Evolutionary conservation across 768 basidiomycete genomes (phyloP), one percentile per base, ranked within the genome.

Genomic region (Pleurotus djamor): DNA sequence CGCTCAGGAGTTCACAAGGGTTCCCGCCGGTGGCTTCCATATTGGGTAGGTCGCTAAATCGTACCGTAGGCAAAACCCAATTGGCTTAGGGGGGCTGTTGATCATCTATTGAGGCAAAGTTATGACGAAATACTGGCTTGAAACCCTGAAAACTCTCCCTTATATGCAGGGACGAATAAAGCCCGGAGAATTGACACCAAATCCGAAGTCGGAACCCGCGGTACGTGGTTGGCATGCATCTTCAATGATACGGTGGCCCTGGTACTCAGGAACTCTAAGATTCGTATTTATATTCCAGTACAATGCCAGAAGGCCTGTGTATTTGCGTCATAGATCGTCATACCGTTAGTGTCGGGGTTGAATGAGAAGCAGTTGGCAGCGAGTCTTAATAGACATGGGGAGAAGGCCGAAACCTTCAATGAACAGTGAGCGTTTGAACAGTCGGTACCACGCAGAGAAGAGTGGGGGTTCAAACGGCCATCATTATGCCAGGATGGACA

Each of bases 131-230:
- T 56, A 21, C n/a, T 36, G 54, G 54, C 54, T 41, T 56, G 54
- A 44, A 50, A 33, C 36, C 28, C 54, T 38, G 36, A 38, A 43
- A 56, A 28, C 52, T 52, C 36, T 47, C 58, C 38, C 33, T 34
- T 43, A 37, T 13, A 13, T 32, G 58, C 58, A 57, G 48, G 57
- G 48, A 49, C 45, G 48, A 41, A 43, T 21, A 43, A n/a, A 28
- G 47, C 47, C 57, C 63, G 63, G 63, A 59, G 61, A 62, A 64
- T 60, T 47, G 50, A 48, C 35, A 62, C 33, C 21, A 64, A 60
- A 60, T 59, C 61, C 61, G 61, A 48, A 62, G 57, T 49, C 61
- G 63, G 61, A 64, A 52, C 48, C 63, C 63, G 63, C 63, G 63
- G 63, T 60, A 49, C 45, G 51, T 17, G 33, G 49, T 54, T 38